Conservation (phyloP, 2,329 filamentous ascomycete species). For the Fonsecaea monophora region DNA sequence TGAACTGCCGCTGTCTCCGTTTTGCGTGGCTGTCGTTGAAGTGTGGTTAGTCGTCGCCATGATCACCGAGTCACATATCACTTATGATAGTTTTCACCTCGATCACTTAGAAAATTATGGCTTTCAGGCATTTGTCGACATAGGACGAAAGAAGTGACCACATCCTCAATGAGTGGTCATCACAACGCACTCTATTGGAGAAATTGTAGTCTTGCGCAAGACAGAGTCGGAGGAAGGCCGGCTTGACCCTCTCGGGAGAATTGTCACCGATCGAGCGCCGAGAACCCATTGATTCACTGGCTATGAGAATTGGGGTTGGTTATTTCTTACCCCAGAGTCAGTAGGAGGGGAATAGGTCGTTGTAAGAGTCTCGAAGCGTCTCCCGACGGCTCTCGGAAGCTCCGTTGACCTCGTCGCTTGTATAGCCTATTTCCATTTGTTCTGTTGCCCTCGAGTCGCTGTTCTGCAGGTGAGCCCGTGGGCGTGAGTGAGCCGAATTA, state of each 20-base stretch:
- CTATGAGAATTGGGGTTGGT: not conserved
- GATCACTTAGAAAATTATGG: not conserved
- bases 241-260: not conserved
- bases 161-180: conserved; percentile 4
- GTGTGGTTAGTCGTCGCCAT: conserved; percentile 17
- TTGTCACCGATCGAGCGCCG: not conserved
- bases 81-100: not conserved
- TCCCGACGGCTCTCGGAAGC: conserved; percentile 3
- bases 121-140: not conserved
- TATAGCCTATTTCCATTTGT: too few relatives aligned
- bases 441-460: too few relatives aligned
- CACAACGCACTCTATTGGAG: conserved; percentile 16
- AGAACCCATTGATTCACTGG: not conserved
- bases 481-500: too few relatives aligned
- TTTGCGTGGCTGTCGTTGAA: not conserved
- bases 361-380: not conserved
- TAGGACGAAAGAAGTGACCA: not conserved
- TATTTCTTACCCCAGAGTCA: not conserved
- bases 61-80: not conserved
- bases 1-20: not conserved
- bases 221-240: conserved; percentile 2
- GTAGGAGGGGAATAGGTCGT: not conserved
- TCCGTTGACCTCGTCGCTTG: not conserved
- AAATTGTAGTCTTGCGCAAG: not conserved
- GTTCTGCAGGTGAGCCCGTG: too few relatives aligned